Conservation (phyloP, 164 flowering plant genomes). For the Macadamia integrifolia region DNA sequence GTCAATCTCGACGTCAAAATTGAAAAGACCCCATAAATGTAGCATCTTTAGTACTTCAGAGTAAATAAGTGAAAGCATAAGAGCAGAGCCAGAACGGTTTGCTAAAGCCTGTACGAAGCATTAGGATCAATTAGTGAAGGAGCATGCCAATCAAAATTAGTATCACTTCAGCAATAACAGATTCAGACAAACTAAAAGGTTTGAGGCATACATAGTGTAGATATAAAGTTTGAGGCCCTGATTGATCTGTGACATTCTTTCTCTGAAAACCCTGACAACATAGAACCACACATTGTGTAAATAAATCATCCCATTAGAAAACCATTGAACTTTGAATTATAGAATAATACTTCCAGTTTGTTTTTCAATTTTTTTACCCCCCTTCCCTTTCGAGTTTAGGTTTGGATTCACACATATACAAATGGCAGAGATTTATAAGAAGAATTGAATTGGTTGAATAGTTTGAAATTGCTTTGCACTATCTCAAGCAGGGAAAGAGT, state of each 20-base stretch:
- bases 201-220: constrained; percentile 61
- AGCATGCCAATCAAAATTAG: neutral
- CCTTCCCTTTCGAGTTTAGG: no score
- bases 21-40: constrained; percentile 58
- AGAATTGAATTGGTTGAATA: no score
- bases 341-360: no score
- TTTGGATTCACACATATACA: no score
- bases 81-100: constrained; percentile 68
- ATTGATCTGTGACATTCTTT: constrained; percentile 19
- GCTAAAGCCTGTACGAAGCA: constrained; percentile 60
- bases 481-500: no score
- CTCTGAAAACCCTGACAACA: constrained; percentile 60
- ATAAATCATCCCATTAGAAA: neutral
- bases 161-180: no score
- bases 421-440: no score
- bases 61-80: constrained; percentile 70
- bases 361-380: no score
- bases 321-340: no score
- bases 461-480: no score
- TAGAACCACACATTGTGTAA: neutral
- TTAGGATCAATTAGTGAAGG: neutral
- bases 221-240: constrained; percentile 54
- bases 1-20: constrained; percentile 73
- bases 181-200: neutral
- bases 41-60: constrained; percentile 76